Base-by-base conservation (phyloP, 352 stramenopile genomes). In the Phytophthora pinifolia region DNA sequence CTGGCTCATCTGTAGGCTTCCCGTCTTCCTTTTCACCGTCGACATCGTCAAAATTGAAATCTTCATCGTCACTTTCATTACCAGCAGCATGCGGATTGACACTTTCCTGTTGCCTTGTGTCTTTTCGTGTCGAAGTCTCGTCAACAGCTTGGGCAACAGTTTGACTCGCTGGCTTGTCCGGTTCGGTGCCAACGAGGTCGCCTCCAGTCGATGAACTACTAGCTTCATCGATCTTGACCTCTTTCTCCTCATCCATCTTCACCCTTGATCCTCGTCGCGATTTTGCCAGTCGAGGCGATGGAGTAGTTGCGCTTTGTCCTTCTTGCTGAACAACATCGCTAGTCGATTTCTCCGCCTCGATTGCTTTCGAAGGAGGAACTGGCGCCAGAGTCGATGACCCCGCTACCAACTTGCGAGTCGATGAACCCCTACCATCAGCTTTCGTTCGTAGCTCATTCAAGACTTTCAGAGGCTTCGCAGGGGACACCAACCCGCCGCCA, bases 1-100 rank as follows among this genome's bases (percentile, higher is more conserved):
- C 7, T 13, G 6, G 12, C 29, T 35, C 6, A 34, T 43, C 27
- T 6, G 35, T 43, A 37, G 39, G 3, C 15, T 51, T 37, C 18
- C n/a, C 14, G 5, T 27, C 41, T 30, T 57, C 38, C n/a, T 46
- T 44, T 39, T 65, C 49, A n/a, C n/a, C 50, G 2, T 51, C 51
- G 5, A 25, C 15, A 10, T 64, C 57, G 10, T 67, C 62, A 10
- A 65, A 64, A 54, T 67, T 54, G 5, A 67, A 67, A 9, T 59
- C 51, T 25, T 67, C 52, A 4, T n/a, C n/a, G n/a, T n/a, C n/a
- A n/a, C 57, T 67, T 32, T 60, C 17, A 14, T 35, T 38, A 7
- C 48, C 43, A 45, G 12, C 38, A 43, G 6, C 4, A n/a, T 12
- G 27, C 41, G n/a, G 13, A 17, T 49, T 45, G 9, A 6, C 39